A percentile compares a stretch with the other conserved stretches of the same genome.
Evolutionary conservation across 768 basidiomycete genomes (phyloP).

Genomic region (Lentinula aciculospora): DNA sequence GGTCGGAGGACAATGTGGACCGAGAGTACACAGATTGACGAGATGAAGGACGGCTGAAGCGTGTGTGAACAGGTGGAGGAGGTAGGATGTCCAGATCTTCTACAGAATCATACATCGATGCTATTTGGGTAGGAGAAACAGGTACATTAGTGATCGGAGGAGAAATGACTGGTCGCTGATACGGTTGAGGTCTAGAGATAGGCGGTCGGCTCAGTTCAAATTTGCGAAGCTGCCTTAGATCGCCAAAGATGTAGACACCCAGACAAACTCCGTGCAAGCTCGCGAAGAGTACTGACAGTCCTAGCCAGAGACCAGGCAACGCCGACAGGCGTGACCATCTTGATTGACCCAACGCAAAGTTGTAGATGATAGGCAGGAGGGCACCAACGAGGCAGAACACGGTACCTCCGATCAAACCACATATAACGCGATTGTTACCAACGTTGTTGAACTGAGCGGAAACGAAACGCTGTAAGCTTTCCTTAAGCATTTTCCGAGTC

Average conservation of each 20-base stretch:
- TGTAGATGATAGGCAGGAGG: constrained; percentile 40
- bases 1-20: constrained; percentile 18
- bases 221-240: constrained; percentile 69
- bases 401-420: constrained; percentile 61
- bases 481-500: constrained; percentile 52
- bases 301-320: constrained; percentile 67
- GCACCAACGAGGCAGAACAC: constrained; percentile 43
- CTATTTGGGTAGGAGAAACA: constrained; percentile 8
- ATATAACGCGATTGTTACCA: constrained; percentile 62
- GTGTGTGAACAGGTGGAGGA: constrained; percentile 23
- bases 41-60: constrained; percentile 14
- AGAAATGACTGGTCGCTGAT: constrained; percentile 16
- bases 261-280: constrained; percentile 72
- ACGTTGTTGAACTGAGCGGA: constrained; percentile 66
- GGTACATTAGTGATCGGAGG: constrained; percentile 17
- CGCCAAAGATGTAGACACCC: constrained; percentile 76
- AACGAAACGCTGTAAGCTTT: constrained; percentile 62
- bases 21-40: constrained; percentile 13
- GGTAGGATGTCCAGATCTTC: constrained; percentile 19
- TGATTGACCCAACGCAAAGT: constrained; percentile 38
- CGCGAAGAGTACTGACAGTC: constrained; percentile 53
- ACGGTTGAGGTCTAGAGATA: constrained; percentile 45
- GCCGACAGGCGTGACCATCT: constrained; percentile 57
- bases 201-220: constrained; percentile 72
- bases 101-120: constrained; percentile 11